Evolutionary conservation across 192 early-diverging fungal species (phyloP), one percentile per base, ranked within the genome.

Genomic region (Backusella morwellensis): DNA sequence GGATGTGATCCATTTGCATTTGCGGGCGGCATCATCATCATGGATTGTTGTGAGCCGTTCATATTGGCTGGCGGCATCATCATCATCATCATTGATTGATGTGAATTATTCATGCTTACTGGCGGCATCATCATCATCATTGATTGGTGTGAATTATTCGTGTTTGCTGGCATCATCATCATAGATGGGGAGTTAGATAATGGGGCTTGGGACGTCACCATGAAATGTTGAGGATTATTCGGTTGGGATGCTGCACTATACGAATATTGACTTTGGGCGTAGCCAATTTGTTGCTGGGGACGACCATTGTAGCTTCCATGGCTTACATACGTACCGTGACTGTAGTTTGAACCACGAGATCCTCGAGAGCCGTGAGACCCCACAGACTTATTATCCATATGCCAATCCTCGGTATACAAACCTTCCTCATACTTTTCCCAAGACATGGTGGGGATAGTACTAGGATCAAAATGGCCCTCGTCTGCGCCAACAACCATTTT

Each of bases 371-470:
- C 82, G 23, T 26, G 54, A 11, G 56, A 63, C 3, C 21, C 56
- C 5, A 44, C 70, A 2, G 68, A 40, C 17, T 44, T 29, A 47
- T 50, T 42, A 14, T 87, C 75, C 17, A 73, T 77, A 50, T 82
- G 72, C 47, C 83, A 82, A 41, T 81, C 83, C 1, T 85, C 85
- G 21, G 84, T 75, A 73, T 81, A 82, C 3, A 87, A 44, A 82
- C 90, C 92, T 80, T 90, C 85, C 77, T 95, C 93, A 66, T 93
- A 95, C 66, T 95, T 90, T 7, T 92, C 88, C 93, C 93, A 95
- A 50, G 88, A 90, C 86, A 89, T 91, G 80, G 86, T 88, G 15
- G 93, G 93, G 69, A 95, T 92, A 1, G 86, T 82, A 40, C 86
- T 86, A 71, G 88, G 89, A 84, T 94, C 92, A 77, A 94, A 94